A percentile compares a stretch with the other conserved stretches of the same genome.
These are phyloP conservation scores for Cardamine chenopodiifolia DNA, from an alignment of 345 rosid species.

Conservation along the genomic window DNA sequence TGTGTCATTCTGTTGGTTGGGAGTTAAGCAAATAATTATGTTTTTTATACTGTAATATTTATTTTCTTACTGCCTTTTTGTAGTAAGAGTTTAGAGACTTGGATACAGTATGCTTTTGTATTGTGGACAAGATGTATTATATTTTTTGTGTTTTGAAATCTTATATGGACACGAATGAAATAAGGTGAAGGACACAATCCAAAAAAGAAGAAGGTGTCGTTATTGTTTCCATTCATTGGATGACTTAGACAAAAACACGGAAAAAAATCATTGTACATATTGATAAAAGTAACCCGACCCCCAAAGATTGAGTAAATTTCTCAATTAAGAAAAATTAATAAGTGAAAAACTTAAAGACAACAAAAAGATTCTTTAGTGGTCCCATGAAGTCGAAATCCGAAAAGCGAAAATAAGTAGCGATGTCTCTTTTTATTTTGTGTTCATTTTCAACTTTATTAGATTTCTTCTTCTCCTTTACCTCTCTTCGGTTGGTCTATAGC, in stretches of 20 bases:
- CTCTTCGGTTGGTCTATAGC: conserved; percentile 40
- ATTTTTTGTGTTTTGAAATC: background rate
- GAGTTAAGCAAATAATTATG: background rate
- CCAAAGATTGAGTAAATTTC: conserved; percentile 23
- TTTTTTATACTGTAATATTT: background rate
- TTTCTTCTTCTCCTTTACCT: conserved; percentile 35
- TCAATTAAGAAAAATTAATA: conserved; percentile 4
- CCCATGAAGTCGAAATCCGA: conserved; percentile 35
- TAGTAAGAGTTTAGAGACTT: background rate
- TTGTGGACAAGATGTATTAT: background rate
- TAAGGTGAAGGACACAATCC: background rate
- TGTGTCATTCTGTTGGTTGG: conserved; percentile 35
- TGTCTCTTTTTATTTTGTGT: conserved; percentile 3
- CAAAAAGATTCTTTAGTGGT: conserved; percentile 37
- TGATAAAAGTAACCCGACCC: conserved; percentile 27
- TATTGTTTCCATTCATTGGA: conserved; percentile 4
- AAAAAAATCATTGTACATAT: conserved; percentile 10
- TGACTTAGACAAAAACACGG: background rate
- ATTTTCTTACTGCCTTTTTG: background rate
- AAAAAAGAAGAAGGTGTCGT: background rate
- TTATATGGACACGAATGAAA: background rate
- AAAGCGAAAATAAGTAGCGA: conserved; percentile 30
- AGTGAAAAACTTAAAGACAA: background rate
- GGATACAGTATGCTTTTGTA: background rate
- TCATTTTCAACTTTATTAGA: conserved; percentile 6